Evolutionary conservation across 2,329 filamentous ascomycete species (phyloP), one percentile per base, ranked within the genome.

Genomic region (Ophiocordyceps camponoti-floridani): DNA sequence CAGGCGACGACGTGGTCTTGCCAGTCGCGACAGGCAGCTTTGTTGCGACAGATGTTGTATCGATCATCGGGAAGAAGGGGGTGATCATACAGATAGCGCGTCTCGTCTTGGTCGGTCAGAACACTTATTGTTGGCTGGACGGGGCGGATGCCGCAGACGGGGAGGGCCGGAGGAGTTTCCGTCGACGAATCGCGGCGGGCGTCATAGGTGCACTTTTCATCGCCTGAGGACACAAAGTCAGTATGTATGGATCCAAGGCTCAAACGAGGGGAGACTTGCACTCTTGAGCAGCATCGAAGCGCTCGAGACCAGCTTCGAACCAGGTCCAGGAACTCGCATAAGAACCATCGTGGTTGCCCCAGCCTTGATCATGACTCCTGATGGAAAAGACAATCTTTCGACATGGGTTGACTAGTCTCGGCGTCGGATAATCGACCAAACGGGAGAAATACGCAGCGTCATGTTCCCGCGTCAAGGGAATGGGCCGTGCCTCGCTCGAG

Each of bases 271-370:
- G 28, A 6, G 3, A 49, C 60, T 51, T 49, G 61, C 60, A 60
- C 6, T 44, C 47, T 12, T 51, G 51, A 14, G 51, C 52, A 18
- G 61, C 61, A 41, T 71, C 69, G 42, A 75, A 70, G 4, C 65
- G 65, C 56, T 81, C 77, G 14, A 77, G 54, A 0, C 77, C 77
- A 14, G 67, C 73, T 45, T 79, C 76, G 47, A 79, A 79, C 77
- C 77, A 82, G 0, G 76, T 76, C 58, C 61, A 77, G 0, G 76
- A 73, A 2, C 57, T 61, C 0, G 54, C 49, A 45, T 68, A 79
- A 1, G 64, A 65, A 2, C 63, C 63, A 52, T 53, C 38, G 57
- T 49, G 2, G 13, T 65, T 62, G 30, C 67, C 65, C 66, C 67
- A 77, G 4, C 77, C 77, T 50, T 82, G 77, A 48, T 82, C 77